phyloP scores from a whole-genome alignment of 2,329 filamentous ascomycete species.

The Dothistroma septosporum region DNA sequence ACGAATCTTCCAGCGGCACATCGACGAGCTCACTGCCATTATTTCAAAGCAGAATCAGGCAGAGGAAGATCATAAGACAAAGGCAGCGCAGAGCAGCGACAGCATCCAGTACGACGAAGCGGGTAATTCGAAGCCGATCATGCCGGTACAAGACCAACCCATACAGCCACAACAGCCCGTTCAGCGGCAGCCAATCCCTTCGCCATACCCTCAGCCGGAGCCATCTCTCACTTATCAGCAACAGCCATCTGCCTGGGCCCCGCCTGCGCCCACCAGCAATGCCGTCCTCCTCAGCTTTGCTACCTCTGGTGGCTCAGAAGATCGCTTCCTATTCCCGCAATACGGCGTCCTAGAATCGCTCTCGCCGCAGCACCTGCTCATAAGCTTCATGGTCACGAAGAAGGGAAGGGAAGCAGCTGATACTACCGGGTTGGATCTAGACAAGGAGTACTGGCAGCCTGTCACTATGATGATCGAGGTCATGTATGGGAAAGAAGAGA shows the following conservation, averaged over 20 bases:
- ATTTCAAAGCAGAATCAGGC: slow-evolving; percentile 40
- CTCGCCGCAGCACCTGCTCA: slow-evolving; percentile 53
- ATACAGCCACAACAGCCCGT: slow-evolving; percentile 14
- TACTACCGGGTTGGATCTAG: slow-evolving; percentile 33
- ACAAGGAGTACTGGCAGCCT: slow-evolving; percentile 71
- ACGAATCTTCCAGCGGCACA: slow-evolving; percentile 72
- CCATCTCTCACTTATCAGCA: slow-evolving; percentile 14
- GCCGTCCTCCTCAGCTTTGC: slow-evolving; percentile 66
- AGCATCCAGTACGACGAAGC: slow-evolving; percentile 25
- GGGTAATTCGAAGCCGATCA: slow-evolving; percentile 9
- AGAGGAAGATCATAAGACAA: slow-evolving; percentile 19
- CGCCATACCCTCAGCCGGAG: slow-evolving; percentile 11
- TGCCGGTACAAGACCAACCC: slow-evolving; percentile 11
- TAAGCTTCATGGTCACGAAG: slow-evolving; percentile 73
- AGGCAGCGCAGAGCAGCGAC: slow-evolving; percentile 13
- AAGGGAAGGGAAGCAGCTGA: slow-evolving; percentile 58
- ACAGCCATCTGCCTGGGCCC: slow-evolving; percentile 25
- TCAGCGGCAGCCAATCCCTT: slow-evolving; percentile 5
- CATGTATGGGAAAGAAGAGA: slow-evolving; percentile 48
- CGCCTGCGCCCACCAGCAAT: slow-evolving; percentile 49
- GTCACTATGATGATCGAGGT: slow-evolving; percentile 58
- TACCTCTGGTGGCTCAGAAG: slow-evolving; percentile 56
- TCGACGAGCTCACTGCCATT: slow-evolving; percentile 67
- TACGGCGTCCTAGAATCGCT: slow-evolving; percentile 71
- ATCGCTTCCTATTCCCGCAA: slow-evolving; percentile 74